A percentile compares a stretch with the other conserved stretches of the same genome.
Conservation (phyloP, 768 basidiomycete species). For the Collybiopsis luxurians region DNA sequence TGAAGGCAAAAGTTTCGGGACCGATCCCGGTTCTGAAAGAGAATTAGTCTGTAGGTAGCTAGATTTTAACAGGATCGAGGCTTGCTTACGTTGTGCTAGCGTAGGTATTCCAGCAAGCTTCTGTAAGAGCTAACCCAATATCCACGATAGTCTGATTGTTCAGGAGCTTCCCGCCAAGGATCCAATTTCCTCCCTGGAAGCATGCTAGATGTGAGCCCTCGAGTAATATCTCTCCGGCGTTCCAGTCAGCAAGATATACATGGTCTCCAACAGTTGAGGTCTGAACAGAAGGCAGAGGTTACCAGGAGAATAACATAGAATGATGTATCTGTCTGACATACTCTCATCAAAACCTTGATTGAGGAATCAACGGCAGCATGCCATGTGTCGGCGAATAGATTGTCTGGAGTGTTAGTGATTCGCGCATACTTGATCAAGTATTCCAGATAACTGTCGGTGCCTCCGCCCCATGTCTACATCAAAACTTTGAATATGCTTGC, state of each 20-base stretch:
- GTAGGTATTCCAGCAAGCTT: slow-evolving; percentile 83
- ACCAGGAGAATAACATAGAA: no score
- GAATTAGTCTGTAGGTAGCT: background rate
- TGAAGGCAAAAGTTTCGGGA: slow-evolving; percentile 66
- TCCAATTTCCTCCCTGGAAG: slow-evolving; percentile 76
- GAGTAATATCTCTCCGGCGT: slow-evolving; percentile 25
- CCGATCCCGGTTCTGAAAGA: slow-evolving; percentile 74
- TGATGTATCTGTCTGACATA: slow-evolving; percentile 26
- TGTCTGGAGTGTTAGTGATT: slow-evolving; percentile 46
- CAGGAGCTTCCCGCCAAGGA: slow-evolving; percentile 64
- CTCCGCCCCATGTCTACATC: slow-evolving; percentile 49
- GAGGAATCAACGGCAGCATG: slow-evolving; percentile 40
- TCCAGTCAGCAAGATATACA: slow-evolving; percentile 65
- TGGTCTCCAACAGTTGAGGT: slow-evolving; percentile 63
- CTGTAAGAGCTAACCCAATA: slow-evolving; percentile 56
- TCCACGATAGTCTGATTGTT: slow-evolving; percentile 71
- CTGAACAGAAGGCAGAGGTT: slow-evolving; percentile 26
- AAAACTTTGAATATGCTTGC: background rate
- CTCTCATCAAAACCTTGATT: slow-evolving; percentile 48
- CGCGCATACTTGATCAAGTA: slow-evolving; percentile 54
- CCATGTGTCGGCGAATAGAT: slow-evolving; percentile 46
- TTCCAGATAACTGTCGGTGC: slow-evolving; percentile 50
- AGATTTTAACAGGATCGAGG: background rate
- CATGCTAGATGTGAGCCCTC: slow-evolving; percentile 75
- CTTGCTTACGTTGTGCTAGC: slow-evolving; percentile 59